Percentiles rank a stretch among this genome's conserved stretches.
Evolutionary conservation across 2,329 filamentous ascomycete genomes (phyloP).

Genomic region (Ophiocordyceps camponoti-leonardi): DNA sequence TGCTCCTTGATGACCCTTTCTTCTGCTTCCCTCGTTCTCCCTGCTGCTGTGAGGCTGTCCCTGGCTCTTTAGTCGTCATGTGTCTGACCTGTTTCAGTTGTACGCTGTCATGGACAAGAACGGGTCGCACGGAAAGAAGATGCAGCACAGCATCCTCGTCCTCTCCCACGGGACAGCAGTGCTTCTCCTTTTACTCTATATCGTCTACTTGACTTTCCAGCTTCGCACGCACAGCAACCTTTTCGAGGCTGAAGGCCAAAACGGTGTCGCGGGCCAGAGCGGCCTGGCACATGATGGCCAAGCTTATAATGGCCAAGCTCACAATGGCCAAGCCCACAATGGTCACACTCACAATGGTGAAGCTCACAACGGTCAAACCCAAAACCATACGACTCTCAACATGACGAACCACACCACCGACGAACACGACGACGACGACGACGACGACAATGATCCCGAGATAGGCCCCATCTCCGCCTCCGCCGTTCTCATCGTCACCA

Average conservation of each 20-base stretch:
- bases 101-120: neutral
- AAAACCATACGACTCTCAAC: neutral
- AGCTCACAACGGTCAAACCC: neutral
- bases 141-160: conserved; percentile 44
- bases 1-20: conserved; percentile 60
- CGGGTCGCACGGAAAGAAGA: neutral
- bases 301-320: neutral
- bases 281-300: neutral
- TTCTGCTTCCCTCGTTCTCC: conserved; percentile 63
- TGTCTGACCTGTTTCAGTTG: neutral
- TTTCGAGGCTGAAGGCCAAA: conserved; percentile 39
- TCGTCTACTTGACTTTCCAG: conserved; percentile 64
- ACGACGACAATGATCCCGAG: conserved; percentile 10
- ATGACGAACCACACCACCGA: too few species aligned
- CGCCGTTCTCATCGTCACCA: conserved; percentile 36
- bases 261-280: neutral
- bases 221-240: conserved; percentile 56
- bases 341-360: neutral
- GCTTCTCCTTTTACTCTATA: conserved; percentile 57
- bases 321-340: neutral
- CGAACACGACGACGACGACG: neutral
- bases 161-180: conserved; percentile 63
- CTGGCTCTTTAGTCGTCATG: neutral
- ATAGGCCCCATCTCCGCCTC: conserved; percentile 7
- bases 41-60: conserved; percentile 37